Base-by-base conservation (phyloP, 2,329 filamentous ascomycete species). In the Colletotrichum eleusines region DNA sequence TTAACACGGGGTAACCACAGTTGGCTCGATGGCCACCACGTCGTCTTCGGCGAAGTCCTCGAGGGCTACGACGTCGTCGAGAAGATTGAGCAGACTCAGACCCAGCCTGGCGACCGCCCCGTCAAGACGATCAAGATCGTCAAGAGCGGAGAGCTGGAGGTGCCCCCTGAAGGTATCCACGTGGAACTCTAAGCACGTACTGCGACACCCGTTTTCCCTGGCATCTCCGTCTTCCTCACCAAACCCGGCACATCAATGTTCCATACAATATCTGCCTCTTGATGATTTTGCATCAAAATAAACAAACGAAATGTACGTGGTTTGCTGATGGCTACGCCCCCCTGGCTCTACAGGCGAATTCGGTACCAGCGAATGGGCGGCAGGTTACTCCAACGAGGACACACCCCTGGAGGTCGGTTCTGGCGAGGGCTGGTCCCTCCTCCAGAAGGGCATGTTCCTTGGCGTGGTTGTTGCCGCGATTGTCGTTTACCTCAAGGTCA, bases 101-200 rank as follows among this genome's bases (percentile, higher is more conserved):
- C 92, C 80, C 82, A 80, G 74, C 76, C 85, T 54, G 88, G 88
- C 76, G 92, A 95, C 84, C 92, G 90, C 84, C 94, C 94, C 35
- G 79, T 80, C 73, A 83, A 90, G 83, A 79, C 86, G 26, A 86
- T 96, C 83, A 95, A 90, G 86, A 94, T 97, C 78, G 87, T 81
- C 80, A 93, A 94, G 88, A 94, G 92, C 83, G 94, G 94, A 82
- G 93, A 95, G 87, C 85, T 96, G 77, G 88, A 91, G 81, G 91
- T 95, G 75, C 92, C 93, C 81, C 86, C 90, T 86, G 94, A 96
- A 96, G 94, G 94, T 96, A 95, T 94, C 86, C 92, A 94, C 85
- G 89, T 91, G 84, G 93, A 96, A 85, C 92, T 96, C 83, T 96
- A 92, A 88, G 85, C 84, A 80, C 75, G 73, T 73, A 74, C 71